Percentiles rank a stretch among this genome's conserved stretches.
These are phyloP conservation scores for Jatropha curcas DNA, from an alignment of 345 rosid genomes.

Conservation along the genomic window DNA sequence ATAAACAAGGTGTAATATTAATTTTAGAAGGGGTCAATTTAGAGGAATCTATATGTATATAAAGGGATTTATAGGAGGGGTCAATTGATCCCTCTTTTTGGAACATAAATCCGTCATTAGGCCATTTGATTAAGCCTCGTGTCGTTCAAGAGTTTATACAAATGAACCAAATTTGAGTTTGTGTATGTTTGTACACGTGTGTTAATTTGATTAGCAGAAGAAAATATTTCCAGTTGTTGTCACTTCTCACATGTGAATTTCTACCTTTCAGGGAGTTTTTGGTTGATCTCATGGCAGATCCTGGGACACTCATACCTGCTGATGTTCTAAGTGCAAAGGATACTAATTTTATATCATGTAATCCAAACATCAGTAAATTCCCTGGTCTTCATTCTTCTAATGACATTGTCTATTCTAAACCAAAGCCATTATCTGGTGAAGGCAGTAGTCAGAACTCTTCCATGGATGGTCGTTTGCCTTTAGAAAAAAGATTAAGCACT, in stretches of 20 bases:
- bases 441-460: conserved; percentile 60
- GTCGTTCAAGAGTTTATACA: neutral
- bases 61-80: no score
- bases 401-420: conserved; percentile 42
- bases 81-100: no score
- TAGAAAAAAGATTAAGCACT: conserved; percentile 41
- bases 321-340: conserved; percentile 70
- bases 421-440: conserved; percentile 60
- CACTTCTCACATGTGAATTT: conserved; percentile 26
- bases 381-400: conserved; percentile 44
- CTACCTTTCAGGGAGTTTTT: conserved; percentile 84
- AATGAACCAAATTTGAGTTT: neutral
- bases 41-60: no score
- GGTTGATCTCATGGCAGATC: conserved; percentile 99
- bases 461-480: conserved; percentile 32
- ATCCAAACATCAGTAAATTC: conserved; percentile 47
- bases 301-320: conserved; percentile 98
- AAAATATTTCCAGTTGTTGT: conserved; percentile 8
- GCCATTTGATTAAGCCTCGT: neutral
- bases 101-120: no score
- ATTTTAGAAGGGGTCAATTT: no score
- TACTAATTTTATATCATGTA: conserved; percentile 44
- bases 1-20: no score
- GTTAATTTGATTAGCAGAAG: conserved; percentile 1
- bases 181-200: neutral